Conservation (phyloP, 2,329 filamentous ascomycete species). For the Cryphonectria naterciae region DNA sequence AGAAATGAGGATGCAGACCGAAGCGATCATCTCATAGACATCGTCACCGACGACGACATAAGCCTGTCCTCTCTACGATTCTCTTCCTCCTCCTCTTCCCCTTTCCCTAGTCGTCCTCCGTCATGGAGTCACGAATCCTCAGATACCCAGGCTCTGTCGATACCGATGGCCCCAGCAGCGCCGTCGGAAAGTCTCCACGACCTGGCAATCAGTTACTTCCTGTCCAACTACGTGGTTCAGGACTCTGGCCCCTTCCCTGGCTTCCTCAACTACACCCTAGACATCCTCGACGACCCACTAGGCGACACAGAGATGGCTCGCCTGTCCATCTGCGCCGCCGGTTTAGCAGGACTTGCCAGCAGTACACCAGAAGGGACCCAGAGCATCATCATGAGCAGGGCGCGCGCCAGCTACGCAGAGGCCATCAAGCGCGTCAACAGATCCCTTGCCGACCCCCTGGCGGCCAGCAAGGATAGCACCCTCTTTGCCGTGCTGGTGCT, state of each 20-base stretch:
- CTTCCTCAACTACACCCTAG: slow-evolving; percentile 17
- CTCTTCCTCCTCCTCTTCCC: background rate
- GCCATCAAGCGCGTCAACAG: slow-evolving; percentile 15
- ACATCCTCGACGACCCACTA: slow-evolving; percentile 11
- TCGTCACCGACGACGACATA: background rate
- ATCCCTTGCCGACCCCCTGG: slow-evolving; percentile 10
- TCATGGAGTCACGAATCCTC: background rate
- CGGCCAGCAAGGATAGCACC: slow-evolving; percentile 23
- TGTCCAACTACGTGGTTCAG: slow-evolving; percentile 18
- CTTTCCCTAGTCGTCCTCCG: background rate
- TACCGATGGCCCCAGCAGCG: background rate
- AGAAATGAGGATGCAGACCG: background rate
- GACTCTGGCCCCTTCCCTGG: slow-evolving; percentile 13
- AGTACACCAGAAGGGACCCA: slow-evolving; percentile 12
- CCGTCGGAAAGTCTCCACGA: slow-evolving; percentile 5
- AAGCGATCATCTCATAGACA: background rate
- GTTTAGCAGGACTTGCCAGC: slow-evolving; percentile 24
- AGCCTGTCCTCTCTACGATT: background rate
- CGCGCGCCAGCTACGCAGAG: slow-evolving; percentile 16
- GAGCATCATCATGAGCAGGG: slow-evolving; percentile 17
- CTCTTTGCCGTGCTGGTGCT: slow-evolving; percentile 31
- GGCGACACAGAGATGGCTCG: slow-evolving; percentile 13
- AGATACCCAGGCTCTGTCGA: background rate
- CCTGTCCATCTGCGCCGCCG: slow-evolving; percentile 15
- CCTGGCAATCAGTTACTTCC: slow-evolving; percentile 17